Conservation (phyloP, 306 rosid genomes). For the Fragaria iinumae region DNA sequence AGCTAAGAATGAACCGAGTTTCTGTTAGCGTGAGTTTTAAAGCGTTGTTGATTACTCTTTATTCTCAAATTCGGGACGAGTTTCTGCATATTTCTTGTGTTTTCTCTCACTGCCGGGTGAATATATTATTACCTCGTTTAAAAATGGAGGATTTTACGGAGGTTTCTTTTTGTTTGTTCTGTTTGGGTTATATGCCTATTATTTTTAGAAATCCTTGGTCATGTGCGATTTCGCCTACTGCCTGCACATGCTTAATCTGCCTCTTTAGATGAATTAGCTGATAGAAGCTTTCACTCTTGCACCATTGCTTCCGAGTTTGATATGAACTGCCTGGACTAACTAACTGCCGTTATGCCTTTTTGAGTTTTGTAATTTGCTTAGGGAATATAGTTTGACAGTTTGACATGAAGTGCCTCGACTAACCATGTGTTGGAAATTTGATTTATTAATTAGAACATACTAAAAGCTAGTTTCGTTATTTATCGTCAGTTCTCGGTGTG, state of each 20-base stretch:
- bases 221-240: not conserved
- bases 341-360: not conserved
- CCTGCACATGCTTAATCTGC: not conserved
- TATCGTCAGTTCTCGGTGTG: not conserved
- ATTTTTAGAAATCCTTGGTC: not conserved
- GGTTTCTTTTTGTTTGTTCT: not conserved
- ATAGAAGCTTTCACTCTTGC: not conserved
- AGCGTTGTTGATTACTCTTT: not conserved
- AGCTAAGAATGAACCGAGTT: not conserved
- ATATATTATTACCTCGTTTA: not conserved
- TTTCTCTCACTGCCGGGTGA: not conserved
- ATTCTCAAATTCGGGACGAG: not conserved
- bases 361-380: not conserved
- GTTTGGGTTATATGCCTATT: not conserved
- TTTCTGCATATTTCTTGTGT: not conserved
- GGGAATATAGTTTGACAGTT: too few species aligned
- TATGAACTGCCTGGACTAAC: not conserved
- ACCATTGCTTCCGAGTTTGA: not conserved
- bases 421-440: not conserved
- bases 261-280: not conserved
- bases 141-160: not conserved
- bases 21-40: not conserved
- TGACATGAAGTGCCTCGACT: not conserved
- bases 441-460: not conserved
- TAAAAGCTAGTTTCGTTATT: constrained; percentile 3